Base-by-base conservation (phyloP, 2,329 filamentous ascomycete genomes). In the Phyllosticta citriasiana region DNA sequence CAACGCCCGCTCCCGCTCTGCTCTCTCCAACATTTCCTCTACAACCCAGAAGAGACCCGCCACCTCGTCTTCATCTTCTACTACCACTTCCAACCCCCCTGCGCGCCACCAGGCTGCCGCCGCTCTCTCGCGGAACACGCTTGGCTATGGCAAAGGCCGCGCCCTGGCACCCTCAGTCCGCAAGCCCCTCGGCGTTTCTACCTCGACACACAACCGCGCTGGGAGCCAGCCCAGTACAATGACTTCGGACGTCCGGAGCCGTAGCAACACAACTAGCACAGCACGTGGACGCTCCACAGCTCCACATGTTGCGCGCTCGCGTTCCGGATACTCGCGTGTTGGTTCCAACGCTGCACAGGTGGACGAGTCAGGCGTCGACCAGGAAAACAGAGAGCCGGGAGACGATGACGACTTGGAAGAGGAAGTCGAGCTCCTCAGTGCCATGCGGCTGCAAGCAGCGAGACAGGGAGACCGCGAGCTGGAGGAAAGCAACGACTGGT, bases 61-160 rank as follows among this genome's bases (percentile, higher is more conserved):
- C 4, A n/a, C 27, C 30, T 62, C 70, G 22, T 69, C 72, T 4
- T 73, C 72, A 51, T 65, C 72, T 33, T 69, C 69, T 53, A 40
- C 33, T 16, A 12, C 33, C 9, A 62, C 66, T 54, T 54, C 60
- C 7, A 74, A 81, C 63, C 74, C 79, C 0, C 79, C 79, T n/a
- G 79, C 83, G 66, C 83, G 85, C 55, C 82, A 84, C 65, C 80
- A 80, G 8, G 79, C 82, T 10, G 86, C 88, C 1, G 80, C 83
- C 24, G 83, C 83, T 5, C 85, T 85, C 5, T 96, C 91, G 1
- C 84, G 86, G 64, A 92, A 85, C 60, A 96, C 91, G 0, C 81
- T 96, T 52, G 92, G 92, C 16, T 96, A 96, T 71, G 89, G 84
- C 61, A 90, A 88, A 72, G 91, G 92, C 35, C 84, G 89, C 35